Evolutionary conservation across 768 basidiomycete species (phyloP).

Genomic region (Cyclocybe aegerita): DNA sequence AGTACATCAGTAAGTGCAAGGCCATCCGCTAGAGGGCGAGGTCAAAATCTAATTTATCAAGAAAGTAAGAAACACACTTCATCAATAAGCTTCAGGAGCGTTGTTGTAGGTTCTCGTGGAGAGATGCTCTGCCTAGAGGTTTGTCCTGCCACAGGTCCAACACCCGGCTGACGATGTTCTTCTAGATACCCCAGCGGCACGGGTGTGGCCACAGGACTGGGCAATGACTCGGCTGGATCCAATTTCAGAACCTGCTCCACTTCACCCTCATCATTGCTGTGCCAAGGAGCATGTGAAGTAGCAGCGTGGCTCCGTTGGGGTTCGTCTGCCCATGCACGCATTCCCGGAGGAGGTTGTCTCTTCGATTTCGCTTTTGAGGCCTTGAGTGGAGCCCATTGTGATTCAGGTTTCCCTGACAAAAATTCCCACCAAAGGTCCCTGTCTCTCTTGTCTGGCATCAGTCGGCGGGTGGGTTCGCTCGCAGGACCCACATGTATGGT

Average conservation of each 20-base stretch:
- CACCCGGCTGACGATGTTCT: slow-evolving; percentile 15
- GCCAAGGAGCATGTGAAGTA: slow-evolving; percentile 24
- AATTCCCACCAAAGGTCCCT: slow-evolving; percentile 83
- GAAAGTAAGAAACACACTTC: slow-evolving; percentile 45
- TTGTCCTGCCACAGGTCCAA: not conserved
- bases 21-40: slow-evolving; percentile 53
- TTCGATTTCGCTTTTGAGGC: slow-evolving; percentile 30
- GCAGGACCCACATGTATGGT: slow-evolving; percentile 46
- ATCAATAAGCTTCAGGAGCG: slow-evolving; percentile 58
- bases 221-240: slow-evolving; percentile 35
- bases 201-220: slow-evolving; percentile 41
- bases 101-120: slow-evolving; percentile 60
- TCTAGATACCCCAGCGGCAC: slow-evolving; percentile 27
- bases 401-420: slow-evolving; percentile 64
- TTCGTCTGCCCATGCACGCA: slow-evolving; percentile 39
- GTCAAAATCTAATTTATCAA: slow-evolving; percentile 11
- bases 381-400: slow-evolving; percentile 63
- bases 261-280: slow-evolving; percentile 42
- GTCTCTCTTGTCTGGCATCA: slow-evolving; percentile 70
- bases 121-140: slow-evolving; percentile 15
- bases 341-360: slow-evolving; percentile 23
- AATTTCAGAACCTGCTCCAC: slow-evolving; percentile 34
- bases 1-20: slow-evolving; percentile 81
- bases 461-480: slow-evolving; percentile 25
- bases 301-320: slow-evolving; percentile 9